Evolutionary conservation across 2,329 filamentous ascomycete species (phyloP).

Genomic region (Alternaria novae-zelandiae): DNA sequence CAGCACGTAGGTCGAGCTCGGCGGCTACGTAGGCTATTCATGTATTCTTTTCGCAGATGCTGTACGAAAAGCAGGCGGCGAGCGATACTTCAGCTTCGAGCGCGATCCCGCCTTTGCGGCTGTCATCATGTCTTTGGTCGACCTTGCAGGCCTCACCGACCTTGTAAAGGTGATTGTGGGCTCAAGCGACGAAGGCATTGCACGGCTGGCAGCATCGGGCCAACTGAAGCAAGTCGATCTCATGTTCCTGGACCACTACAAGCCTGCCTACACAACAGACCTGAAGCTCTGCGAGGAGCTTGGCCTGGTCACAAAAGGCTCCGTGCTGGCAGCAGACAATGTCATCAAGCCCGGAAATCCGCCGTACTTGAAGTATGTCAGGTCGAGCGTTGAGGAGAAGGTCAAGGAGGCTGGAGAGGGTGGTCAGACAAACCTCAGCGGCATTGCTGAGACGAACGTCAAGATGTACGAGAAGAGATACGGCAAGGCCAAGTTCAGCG

Average conservation of each 20-base stretch:
- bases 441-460: slow-evolving; percentile 54
- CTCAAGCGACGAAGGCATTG: slow-evolving; percentile 69
- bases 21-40: slow-evolving; percentile 83
- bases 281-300: slow-evolving; percentile 79
- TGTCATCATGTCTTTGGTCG: slow-evolving; percentile 71
- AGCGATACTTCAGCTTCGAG: slow-evolving; percentile 74
- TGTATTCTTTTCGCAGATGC: slow-evolving; percentile 76
- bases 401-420: slow-evolving; percentile 45
- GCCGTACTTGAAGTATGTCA: slow-evolving; percentile 73
- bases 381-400: slow-evolving; percentile 69
- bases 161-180: slow-evolving; percentile 75
- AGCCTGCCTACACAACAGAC: slow-evolving; percentile 76
- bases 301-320: slow-evolving; percentile 67
- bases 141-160: slow-evolving; percentile 74
- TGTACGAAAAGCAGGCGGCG: slow-evolving; percentile 67
- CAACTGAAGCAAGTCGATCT: slow-evolving; percentile 68
- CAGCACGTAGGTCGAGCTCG: slow-evolving; percentile 68
- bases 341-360: slow-evolving; percentile 75
- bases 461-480: slow-evolving; percentile 58
- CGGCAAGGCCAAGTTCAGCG: slow-evolving; percentile 53
- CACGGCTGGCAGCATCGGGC: slow-evolving; percentile 63
- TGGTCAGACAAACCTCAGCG: slow-evolving; percentile 44
- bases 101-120: slow-evolving; percentile 75
- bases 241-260: slow-evolving; percentile 82
- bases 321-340: slow-evolving; percentile 72